These are phyloP conservation scores for Ustilago loliicola DNA, from an alignment of 1,284 basidiomycete species.

Conservation along the genomic window DNA sequence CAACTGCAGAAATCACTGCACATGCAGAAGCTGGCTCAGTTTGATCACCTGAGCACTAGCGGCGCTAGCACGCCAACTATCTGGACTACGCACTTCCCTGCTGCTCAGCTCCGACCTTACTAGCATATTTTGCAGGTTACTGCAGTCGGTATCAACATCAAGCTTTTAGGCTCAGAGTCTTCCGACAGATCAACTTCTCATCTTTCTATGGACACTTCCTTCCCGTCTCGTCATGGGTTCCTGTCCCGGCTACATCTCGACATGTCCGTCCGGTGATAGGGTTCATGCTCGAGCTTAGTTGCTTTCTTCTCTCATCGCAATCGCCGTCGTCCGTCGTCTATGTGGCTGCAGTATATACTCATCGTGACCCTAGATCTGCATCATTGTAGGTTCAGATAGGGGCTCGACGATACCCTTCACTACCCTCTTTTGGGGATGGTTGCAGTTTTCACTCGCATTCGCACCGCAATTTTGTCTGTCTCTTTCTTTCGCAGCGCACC, in stretches of 20 bases:
- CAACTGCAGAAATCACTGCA: constrained; percentile 28
- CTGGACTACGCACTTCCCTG: constrained; percentile 47
- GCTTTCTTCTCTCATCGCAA: background rate
- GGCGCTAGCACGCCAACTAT: constrained; percentile 41
- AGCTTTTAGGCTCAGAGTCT: background rate
- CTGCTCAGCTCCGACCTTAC: constrained; percentile 53
- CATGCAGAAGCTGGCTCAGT: constrained; percentile 19
- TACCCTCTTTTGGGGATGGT: background rate
- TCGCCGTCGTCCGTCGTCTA: background rate
- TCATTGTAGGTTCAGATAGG: background rate
- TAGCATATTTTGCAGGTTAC: constrained; percentile 5
- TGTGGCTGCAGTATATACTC: constrained; percentile 35
- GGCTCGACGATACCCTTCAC: constrained; percentile 32
- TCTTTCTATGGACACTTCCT: constrained; percentile 1
- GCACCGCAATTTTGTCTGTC: too few species aligned
- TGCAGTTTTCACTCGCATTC: constrained; percentile 32
- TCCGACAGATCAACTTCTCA: constrained; percentile 9
- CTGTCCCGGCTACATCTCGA: background rate
- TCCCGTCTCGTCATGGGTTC: background rate
- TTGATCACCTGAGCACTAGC: constrained; percentile 28
- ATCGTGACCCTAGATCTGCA: constrained; percentile 9
- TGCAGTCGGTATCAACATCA: background rate
- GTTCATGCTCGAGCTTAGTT: constrained; percentile 4
- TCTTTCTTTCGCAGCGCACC: background rate
- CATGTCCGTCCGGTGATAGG: constrained; percentile 4